These are phyloP conservation scores for Plasmodium cynomolgi DNA, from an alignment of 169 alveolate genomes.

Conservation along the genomic window DNA sequence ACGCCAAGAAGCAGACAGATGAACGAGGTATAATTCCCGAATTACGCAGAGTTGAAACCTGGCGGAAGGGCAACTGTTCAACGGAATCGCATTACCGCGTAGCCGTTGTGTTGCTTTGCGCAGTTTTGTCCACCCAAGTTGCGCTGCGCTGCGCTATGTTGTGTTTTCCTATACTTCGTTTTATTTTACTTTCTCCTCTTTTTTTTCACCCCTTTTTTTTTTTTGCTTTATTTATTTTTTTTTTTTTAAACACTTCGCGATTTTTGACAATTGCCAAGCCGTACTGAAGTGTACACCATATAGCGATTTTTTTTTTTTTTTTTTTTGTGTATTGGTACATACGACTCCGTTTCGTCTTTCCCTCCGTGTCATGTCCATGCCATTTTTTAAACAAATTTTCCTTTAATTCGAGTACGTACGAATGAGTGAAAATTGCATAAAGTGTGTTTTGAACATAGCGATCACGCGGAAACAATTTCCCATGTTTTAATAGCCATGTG, in stretches of 20 bases:
- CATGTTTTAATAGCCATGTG: not conserved
- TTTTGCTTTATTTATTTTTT: not conserved
- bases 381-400: not conserved
- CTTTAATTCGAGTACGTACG: not conserved
- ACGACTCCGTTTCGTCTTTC: not conserved
- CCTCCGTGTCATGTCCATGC: not conserved
- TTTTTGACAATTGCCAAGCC: not conserved
- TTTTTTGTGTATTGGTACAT: not conserved
- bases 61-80: not conserved
- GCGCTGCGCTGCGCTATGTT: not conserved
- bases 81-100: not conserved
- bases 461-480: not conserved
- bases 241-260: conserved; percentile 1
- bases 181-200: not conserved
- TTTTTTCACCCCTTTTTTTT: not conserved
- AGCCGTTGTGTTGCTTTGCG: not conserved
- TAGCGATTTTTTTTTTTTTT: conserved; percentile 22
- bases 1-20: not conserved
- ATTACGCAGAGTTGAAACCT: not conserved
- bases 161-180: not conserved
- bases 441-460: not conserved
- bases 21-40: not conserved
- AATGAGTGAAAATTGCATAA: not conserved
- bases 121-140: too few relatives aligned
- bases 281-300: not conserved